Conservation (phyloP, 805 yeast genomes). For the Yarrowia sp. region DNA sequence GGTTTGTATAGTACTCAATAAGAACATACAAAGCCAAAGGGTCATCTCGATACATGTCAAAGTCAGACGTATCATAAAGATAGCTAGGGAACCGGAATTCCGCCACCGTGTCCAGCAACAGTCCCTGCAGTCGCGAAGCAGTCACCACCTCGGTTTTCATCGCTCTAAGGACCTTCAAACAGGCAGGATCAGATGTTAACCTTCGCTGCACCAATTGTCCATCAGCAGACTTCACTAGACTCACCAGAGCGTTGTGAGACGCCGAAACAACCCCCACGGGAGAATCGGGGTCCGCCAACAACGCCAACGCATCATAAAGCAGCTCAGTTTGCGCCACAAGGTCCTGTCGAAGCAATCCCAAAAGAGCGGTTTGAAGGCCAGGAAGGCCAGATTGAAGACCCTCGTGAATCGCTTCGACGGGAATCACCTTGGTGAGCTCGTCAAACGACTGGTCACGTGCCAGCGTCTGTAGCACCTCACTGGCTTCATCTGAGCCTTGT, state of each 20-base stretch:
- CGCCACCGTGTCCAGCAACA: background rate
- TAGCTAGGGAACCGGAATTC: background rate
- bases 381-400: background rate
- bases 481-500: background rate
- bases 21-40: conserved; percentile 15
- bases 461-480: background rate
- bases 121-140: background rate
- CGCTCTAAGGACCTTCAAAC: background rate
- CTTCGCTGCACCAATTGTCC: conserved; percentile 2
- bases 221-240: background rate
- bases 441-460: conserved; percentile 3
- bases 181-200: background rate
- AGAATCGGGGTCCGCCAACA: conserved; percentile 8
- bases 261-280: conserved; percentile 11
- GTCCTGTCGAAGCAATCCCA: background rate
- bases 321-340: conserved; percentile 9
- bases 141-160: conserved; percentile 18
- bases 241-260: conserved; percentile 3
- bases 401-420: conserved; percentile 8
- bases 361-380: background rate
- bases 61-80: background rate
- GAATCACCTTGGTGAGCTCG: background rate
- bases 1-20: conserved; percentile 13
- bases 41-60: conserved; percentile 8
- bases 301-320: background rate